These are phyloP conservation scores for Oldenlandia corymbosa DNA, from an alignment of 257 asterid genomes.

Conservation along the genomic window DNA sequence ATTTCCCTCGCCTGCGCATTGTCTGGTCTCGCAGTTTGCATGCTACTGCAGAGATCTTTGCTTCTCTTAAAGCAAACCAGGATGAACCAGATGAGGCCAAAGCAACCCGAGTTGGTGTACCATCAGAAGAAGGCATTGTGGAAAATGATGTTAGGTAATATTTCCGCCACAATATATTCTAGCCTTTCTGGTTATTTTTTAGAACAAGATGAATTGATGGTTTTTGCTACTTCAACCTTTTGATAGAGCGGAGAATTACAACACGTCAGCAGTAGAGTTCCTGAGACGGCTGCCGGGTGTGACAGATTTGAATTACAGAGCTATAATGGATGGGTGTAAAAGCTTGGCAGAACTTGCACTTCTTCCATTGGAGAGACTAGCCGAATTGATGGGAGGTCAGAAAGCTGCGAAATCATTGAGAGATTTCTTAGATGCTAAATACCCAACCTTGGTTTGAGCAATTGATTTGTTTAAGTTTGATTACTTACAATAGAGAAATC, in stretches of 20 bases:
- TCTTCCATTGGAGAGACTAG: slow-evolving; percentile 70
- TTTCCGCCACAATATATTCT: not conserved
- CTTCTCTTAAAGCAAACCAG: slow-evolving; percentile 82
- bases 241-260: slow-evolving; percentile 83
- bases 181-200: not conserved
- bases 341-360: slow-evolving; percentile 78
- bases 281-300: slow-evolving; percentile 91
- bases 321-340: slow-evolving; percentile 74
- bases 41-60: slow-evolving; percentile 87
- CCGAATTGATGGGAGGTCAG: slow-evolving; percentile 80
- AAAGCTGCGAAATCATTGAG: slow-evolving; percentile 82
- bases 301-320: slow-evolving; percentile 81
- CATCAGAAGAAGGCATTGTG: slow-evolving; percentile 92
- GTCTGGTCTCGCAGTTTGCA: slow-evolving; percentile 97
- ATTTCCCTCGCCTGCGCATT: slow-evolving; percentile 91
- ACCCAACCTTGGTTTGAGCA: slow-evolving; percentile 67
- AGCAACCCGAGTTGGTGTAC: slow-evolving; percentile 94
- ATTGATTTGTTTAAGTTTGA: not conserved
- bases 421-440: slow-evolving; percentile 94
- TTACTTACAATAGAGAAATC: not conserved
- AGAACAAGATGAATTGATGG: slow-evolving; percentile 9
- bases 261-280: slow-evolving; percentile 89
- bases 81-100: slow-evolving; percentile 96
- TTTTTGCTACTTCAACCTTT: slow-evolving; percentile 12
- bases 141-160: slow-evolving; percentile 75